These are phyloP conservation scores for Nymphaea colorata DNA, from an alignment of 164 flowering plant genomes.

Conservation along the genomic window DNA sequence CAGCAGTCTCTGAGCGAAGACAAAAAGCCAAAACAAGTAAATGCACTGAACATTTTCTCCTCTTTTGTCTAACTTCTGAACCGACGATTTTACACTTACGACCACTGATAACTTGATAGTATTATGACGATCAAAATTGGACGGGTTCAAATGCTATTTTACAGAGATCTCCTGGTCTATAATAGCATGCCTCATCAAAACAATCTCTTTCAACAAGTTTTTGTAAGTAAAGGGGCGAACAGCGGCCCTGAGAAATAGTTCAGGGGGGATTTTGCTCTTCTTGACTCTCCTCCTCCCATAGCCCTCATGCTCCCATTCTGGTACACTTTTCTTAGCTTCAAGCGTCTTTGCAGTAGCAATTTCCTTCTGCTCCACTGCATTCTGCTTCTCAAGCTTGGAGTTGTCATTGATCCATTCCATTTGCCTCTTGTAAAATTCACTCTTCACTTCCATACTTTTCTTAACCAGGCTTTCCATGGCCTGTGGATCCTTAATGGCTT, in stretches of 20 bases:
- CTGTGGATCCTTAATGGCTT: constrained; percentile 48
- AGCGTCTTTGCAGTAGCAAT: not conserved
- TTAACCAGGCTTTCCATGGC: constrained; percentile 59
- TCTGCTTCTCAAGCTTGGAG: constrained; percentile 4
- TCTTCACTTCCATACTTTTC: constrained; percentile 31
- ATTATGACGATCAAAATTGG: not conserved
- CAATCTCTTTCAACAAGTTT: constrained; percentile 92
- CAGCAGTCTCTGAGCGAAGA: not conserved
- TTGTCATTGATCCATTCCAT: constrained; percentile 24
- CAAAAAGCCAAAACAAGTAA: not conserved
- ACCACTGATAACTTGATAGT: no score
- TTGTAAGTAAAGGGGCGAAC: constrained; percentile 83
- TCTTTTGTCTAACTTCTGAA: not conserved
- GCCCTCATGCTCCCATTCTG: constrained; percentile 56
- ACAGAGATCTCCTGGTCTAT: constrained; percentile 36
- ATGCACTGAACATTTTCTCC: not conserved
- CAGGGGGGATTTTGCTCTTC: constrained; percentile 80
- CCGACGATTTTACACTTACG: no score
- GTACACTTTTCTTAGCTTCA: constrained; percentile 25
- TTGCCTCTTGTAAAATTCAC: constrained; percentile 35
- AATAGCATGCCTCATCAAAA: constrained; percentile 77
- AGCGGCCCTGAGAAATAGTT: constrained; percentile 59
- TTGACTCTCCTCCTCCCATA: constrained; percentile 50
- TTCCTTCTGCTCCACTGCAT: constrained; percentile 18
- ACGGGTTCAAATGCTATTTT: not conserved